Evolutionary conservation across 768 basidiomycete genomes (phyloP), one percentile per base, ranked within the genome.

Genomic region (Phaffia australis): DNA sequence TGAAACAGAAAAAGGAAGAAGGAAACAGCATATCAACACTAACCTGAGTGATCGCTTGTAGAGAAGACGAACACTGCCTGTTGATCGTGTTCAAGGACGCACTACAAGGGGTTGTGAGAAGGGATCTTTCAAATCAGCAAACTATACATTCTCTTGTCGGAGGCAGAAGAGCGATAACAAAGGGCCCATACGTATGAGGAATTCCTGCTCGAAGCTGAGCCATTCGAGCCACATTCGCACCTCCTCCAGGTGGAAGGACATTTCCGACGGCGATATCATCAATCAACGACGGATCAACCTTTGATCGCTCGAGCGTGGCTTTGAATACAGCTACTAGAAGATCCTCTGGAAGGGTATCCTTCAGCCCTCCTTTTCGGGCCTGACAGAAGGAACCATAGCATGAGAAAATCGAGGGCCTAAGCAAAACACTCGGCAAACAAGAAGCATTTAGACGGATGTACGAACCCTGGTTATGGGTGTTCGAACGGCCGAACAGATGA

Each of bases 401-500:
- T 0, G 46, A 27, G 14, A 23, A 27, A 56, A 42, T 23, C 48
- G 9, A 6, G 29, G 8, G 5, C 9, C 8, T 5, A 2, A 8
- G 3, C 27, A 47, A 14, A 35, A 21, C 7, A 63, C 11, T 42
- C 14, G 61, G 19, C 49, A 51, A 29, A n/a, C 27, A 1, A 29
- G 42, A 56, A n/a, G 19, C 27, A 62, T 30, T 14, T 9, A 49
- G 50, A 42, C 35, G 14, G 8, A 55, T 25, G 66, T 11, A 73
- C 80, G 63, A 46, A 88, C 90, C 82, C 92, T 94, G 35, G 93
- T 95, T 68, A 94, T 81, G 29, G 95, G 89, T 55, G 92, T 90
- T 69, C 95, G 85, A 57, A 89, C 83, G 25, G 93, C 92, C 15
- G 84, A 79, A 73, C 90, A 84, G 74, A 97, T 87, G 70, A 98